A percentile compares a stretch with the other conserved stretches of the same genome.
Conservation (phyloP, 2,329 filamentous ascomycete genomes). For the Gnomoniopsis sp. region DNA sequence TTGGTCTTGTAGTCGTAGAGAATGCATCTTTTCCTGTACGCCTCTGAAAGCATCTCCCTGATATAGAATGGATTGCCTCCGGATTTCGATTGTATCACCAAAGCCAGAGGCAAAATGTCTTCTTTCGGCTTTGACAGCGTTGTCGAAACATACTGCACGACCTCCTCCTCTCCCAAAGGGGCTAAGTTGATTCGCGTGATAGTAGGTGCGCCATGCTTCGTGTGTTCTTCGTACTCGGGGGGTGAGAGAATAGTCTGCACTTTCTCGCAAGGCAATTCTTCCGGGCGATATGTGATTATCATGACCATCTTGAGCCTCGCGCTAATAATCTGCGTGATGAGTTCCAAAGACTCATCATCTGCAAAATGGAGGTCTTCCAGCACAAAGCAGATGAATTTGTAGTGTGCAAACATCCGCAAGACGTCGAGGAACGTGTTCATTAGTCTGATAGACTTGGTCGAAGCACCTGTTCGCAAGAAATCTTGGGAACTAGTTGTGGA, state of each 20-base stretch:
- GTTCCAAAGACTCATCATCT: slow-evolving; percentile 80
- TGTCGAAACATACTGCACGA: slow-evolving; percentile 75
- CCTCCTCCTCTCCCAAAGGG: slow-evolving; percentile 75
- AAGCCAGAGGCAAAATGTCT: slow-evolving; percentile 72
- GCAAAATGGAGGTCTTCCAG: slow-evolving; percentile 89
- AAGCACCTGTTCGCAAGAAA: slow-evolving; percentile 54
- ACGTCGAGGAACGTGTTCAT: slow-evolving; percentile 89
- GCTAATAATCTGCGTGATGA: slow-evolving; percentile 76
- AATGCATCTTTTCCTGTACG: slow-evolving; percentile 77
- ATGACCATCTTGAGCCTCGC: slow-evolving; percentile 78
- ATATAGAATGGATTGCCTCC: slow-evolving; percentile 89
- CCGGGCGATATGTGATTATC: slow-evolving; percentile 71
- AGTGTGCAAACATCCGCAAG: slow-evolving; percentile 72
- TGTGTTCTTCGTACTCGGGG: slow-evolving; percentile 48
- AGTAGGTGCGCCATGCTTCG: slow-evolving; percentile 46
- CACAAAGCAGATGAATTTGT: slow-evolving; percentile 85
- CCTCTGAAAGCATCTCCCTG: slow-evolving; percentile 83
- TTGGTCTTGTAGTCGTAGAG: slow-evolving; percentile 86
- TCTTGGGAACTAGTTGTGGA: slow-evolving; percentile 55
- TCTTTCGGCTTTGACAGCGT: slow-evolving; percentile 73
- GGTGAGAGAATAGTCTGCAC: slow-evolving; percentile 54
- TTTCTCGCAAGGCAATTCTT: slow-evolving; percentile 57
- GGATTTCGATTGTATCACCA: slow-evolving; percentile 86
- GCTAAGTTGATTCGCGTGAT: slow-evolving; percentile 69
- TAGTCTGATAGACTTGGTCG: slow-evolving; percentile 67